Conservation (phyloP, 2,329 filamentous ascomycete species). For the Magnaporthiopsis incrustans region DNA sequence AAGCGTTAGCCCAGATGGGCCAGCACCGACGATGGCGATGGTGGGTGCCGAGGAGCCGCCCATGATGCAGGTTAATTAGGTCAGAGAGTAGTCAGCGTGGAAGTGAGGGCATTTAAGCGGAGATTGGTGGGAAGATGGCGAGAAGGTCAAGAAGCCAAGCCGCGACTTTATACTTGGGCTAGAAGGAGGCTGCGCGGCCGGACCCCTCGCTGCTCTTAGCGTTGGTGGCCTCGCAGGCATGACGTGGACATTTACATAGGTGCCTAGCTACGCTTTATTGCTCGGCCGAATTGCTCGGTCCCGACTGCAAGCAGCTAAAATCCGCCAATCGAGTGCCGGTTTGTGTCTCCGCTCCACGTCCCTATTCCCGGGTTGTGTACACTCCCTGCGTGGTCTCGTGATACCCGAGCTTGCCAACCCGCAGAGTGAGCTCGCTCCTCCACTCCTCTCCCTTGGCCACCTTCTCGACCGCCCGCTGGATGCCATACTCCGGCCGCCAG, state of each 20-base stretch:
- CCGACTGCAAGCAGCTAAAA: neutral
- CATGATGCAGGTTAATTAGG: neutral
- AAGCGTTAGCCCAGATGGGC: conserved; percentile 39
- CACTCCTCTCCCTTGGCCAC: conserved; percentile 26
- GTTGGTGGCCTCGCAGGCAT: no score
- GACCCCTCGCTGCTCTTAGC: no score
- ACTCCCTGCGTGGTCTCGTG: conserved; percentile 33
- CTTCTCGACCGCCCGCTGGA: conserved; percentile 25
- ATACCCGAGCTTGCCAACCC: conserved; percentile 36
- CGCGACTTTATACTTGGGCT: neutral
- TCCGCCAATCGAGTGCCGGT: neutral
- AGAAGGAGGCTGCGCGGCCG: no score
- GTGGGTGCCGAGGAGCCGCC: conserved; percentile 7
- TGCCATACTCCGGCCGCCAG: conserved; percentile 34
- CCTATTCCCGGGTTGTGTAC: conserved; percentile 25
- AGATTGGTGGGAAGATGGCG: neutral
- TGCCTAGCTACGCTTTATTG: no score
- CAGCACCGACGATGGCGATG: conserved; percentile 38
- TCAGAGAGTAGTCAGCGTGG: no score
- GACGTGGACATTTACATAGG: no score
- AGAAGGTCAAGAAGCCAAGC: no score
- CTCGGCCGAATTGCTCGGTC: neutral
- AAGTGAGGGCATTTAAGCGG: no score
- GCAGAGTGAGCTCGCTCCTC: conserved; percentile 29
- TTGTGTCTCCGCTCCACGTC: no score